Evolutionary conservation across 1,284 basidiomycete genomes (phyloP).

Genomic region (Taiwanofungus camphoratus): DNA sequence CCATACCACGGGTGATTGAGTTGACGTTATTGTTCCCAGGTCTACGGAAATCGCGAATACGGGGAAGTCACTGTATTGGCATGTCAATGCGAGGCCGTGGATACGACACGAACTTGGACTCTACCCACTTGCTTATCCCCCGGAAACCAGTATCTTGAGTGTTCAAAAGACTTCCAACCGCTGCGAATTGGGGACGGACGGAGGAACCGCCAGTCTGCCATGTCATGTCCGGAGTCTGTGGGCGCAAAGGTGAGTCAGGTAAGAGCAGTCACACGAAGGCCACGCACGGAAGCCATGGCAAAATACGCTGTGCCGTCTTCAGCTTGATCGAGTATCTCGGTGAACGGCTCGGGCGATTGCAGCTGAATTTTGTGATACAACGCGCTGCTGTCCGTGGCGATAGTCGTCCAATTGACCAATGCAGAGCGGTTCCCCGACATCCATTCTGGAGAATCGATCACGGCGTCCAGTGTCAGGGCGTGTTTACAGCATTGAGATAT

Average conservation of each 20-base stretch:
- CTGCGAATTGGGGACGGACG: conserved; percentile 11
- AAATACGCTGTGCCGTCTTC: conserved; percentile 20
- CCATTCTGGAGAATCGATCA: conserved; percentile 23
- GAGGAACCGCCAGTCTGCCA: conserved; percentile 14
- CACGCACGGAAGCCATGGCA: conserved; percentile 17
- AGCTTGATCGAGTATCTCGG: conserved; percentile 17
- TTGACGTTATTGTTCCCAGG: conserved; percentile 18
- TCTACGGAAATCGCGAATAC: conserved; percentile 20
- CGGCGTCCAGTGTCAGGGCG: too few species aligned
- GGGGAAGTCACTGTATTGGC: conserved; percentile 11
- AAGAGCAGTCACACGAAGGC: too few species aligned
- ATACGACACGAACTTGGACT: too few species aligned
- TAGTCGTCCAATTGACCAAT: conserved; percentile 13
- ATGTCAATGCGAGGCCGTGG: too few species aligned
- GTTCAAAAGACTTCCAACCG: conserved; percentile 11
- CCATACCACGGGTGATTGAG: conserved; percentile 19
- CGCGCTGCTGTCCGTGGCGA: conserved; percentile 4
- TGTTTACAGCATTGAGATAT: too few species aligned
- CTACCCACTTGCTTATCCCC: conserved; percentile 13
- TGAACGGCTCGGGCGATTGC: conserved; percentile 9
- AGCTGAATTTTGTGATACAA: conserved; percentile 17
- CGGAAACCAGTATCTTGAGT: conserved; percentile 10
- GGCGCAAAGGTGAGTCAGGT: too few species aligned
- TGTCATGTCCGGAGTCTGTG: conserved; percentile 11
- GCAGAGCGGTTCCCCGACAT: conserved; percentile 13